Conservation (phyloP, 768 basidiomycete genomes). For the Xerocomellus amylosporus region DNA sequence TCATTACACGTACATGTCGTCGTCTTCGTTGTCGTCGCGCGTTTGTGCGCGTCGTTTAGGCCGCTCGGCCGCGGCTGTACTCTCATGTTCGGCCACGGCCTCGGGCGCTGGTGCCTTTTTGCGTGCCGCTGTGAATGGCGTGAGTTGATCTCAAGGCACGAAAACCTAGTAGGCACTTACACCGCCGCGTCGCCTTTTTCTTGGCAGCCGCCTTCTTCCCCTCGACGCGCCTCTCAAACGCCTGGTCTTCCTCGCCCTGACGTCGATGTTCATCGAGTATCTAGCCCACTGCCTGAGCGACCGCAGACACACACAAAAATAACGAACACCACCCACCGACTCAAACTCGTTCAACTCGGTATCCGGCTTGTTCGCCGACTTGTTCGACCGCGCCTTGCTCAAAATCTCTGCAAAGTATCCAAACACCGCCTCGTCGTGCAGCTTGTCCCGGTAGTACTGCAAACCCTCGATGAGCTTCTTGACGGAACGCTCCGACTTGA, state of each 20-base stretch:
- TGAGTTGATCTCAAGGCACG: not conserved
- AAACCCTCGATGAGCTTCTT: slow-evolving; percentile 95
- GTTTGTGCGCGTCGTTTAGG: slow-evolving; percentile 7
- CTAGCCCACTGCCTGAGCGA: slow-evolving; percentile 39
- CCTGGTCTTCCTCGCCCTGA: slow-evolving; percentile 91
- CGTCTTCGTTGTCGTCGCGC: slow-evolving; percentile 18
- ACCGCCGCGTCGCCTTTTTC: slow-evolving; percentile 60
- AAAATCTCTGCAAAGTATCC: slow-evolving; percentile 85
- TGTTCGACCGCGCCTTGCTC: slow-evolving; percentile 87
- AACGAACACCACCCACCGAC: slow-evolving; percentile 57
- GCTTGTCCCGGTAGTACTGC: slow-evolving; percentile 92
- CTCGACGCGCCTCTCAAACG: slow-evolving; percentile 80
- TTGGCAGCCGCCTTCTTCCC: slow-evolving; percentile 78
- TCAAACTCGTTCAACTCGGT: slow-evolving; percentile 95
- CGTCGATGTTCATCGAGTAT: slow-evolving; percentile 79
- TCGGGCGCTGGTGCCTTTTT: slow-evolving; percentile 29
- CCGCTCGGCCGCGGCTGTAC: not conserved
- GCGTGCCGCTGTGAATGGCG: slow-evolving; percentile 22
- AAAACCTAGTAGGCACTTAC: slow-evolving; percentile 34
- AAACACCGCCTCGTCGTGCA: slow-evolving; percentile 84
- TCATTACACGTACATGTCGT: slow-evolving; percentile 29
- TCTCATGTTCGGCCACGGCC: slow-evolving; percentile 11
- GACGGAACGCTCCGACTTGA: slow-evolving; percentile 94
- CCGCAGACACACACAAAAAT: too few relatives aligned
- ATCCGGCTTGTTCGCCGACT: slow-evolving; percentile 89